Conservation (phyloP, 176 grass and related monocot species). For the Paspalum vaginatum region DNA sequence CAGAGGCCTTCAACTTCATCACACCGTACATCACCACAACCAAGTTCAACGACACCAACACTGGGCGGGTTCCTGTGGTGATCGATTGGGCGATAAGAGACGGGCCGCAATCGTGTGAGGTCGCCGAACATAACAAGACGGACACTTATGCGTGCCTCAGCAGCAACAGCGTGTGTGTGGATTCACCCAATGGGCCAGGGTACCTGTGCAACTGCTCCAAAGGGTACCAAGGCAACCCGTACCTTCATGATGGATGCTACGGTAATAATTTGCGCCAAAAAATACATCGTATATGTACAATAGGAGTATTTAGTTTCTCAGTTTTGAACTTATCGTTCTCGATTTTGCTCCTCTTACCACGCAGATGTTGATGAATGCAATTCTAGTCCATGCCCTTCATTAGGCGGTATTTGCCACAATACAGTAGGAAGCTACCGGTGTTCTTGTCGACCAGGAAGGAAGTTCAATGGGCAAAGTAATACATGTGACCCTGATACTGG, state of each 20-base stretch:
- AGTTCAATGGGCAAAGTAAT: background rate
- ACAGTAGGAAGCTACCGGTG: background rate
- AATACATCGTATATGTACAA: background rate
- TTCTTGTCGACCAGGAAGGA: background rate
- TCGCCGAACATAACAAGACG: background rate
- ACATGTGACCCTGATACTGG: background rate
- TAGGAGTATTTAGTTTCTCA: background rate
- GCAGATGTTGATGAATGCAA: conserved; percentile 10
- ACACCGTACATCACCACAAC: background rate
- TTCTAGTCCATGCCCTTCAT: background rate
- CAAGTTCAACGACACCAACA: background rate
- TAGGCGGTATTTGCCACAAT: background rate
- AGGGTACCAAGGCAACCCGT: conserved; percentile 34
- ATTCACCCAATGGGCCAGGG: background rate
- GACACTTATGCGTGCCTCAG: conserved; percentile 20
- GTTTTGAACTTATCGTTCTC: background rate
- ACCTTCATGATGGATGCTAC: conserved; percentile 31
- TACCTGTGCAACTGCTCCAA: conserved; percentile 33
- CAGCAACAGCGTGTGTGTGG: background rate
- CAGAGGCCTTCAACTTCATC: background rate
- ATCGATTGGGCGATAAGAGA: conserved; percentile 22
- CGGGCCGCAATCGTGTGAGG: background rate
- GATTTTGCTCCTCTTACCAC: background rate
- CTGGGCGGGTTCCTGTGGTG: background rate
- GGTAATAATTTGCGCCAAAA: background rate